Percentiles rank a stretch among this genome's conserved stretches.
phyloP scores from a whole-genome alignment of 805 yeast species.

The Candida fluviatilis region DNA sequence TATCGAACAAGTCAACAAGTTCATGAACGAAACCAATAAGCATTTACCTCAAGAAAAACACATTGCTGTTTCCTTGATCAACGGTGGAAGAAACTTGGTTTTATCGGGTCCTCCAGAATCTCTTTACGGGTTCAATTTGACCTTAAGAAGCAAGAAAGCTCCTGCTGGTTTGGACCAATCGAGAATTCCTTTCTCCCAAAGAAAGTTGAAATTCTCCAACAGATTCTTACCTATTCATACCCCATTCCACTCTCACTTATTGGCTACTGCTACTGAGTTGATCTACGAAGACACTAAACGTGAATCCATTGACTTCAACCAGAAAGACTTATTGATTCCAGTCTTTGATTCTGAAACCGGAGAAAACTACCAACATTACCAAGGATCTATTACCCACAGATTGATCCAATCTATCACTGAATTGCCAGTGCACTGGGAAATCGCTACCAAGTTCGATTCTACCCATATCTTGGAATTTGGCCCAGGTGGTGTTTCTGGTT shows the following conservation, averaged over 20 bases:
- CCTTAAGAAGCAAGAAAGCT: slow-evolving; percentile 91
- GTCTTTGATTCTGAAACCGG: slow-evolving; percentile 91
- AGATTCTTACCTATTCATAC: slow-evolving; percentile 93
- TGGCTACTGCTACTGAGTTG: slow-evolving; percentile 64
- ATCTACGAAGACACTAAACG: slow-evolving; percentile 61
- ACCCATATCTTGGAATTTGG: slow-evolving; percentile 96
- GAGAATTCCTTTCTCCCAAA: slow-evolving; percentile 87
- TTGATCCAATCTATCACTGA: slow-evolving; percentile 79
- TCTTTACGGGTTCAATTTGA: slow-evolving; percentile 87
- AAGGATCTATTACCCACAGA: slow-evolving; percentile 59
- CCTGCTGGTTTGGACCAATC: slow-evolving; percentile 93
- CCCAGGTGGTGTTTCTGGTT: slow-evolving; percentile 97
- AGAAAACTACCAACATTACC: slow-evolving; percentile 57
- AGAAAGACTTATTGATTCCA: slow-evolving; percentile 66
- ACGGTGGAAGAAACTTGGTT: slow-evolving; percentile 94
- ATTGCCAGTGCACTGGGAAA: slow-evolving; percentile 93
- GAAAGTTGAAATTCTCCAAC: slow-evolving; percentile 90
- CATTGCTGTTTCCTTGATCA: slow-evolving; percentile 83
- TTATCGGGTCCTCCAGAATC: slow-evolving; percentile 99
- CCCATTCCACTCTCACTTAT: slow-evolving; percentile 92
- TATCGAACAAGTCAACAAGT: slow-evolving; percentile 69
- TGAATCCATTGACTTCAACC: slow-evolving; percentile 53
- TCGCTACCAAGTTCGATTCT: slow-evolving; percentile 72
- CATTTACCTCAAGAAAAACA: slow-evolving; percentile 92
- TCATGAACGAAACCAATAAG: slow-evolving; percentile 81